phyloP scores from a whole-genome alignment of 768 basidiomycete species.

The Suillus subluteus region DNA sequence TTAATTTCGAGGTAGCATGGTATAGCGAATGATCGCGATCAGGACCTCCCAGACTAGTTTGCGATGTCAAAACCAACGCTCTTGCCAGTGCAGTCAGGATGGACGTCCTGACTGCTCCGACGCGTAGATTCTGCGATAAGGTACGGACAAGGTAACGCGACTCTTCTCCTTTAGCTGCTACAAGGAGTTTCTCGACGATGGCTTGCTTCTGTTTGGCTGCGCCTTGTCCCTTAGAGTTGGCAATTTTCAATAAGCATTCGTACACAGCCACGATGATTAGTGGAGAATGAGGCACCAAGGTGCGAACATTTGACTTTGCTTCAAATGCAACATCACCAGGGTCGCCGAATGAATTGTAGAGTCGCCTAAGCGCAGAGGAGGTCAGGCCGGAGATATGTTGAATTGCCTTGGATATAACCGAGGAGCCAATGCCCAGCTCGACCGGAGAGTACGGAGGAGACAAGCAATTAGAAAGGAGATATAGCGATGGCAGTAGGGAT shows the following conservation, averaged over 20 bases:
- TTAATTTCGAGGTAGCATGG: conserved; percentile 28
- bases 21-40: conserved; percentile 29
- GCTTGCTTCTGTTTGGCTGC: conserved; percentile 77
- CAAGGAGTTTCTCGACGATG: conserved; percentile 79
- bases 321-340: conserved; percentile 87
- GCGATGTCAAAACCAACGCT: conserved; percentile 67
- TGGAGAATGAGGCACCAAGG: conserved; percentile 72
- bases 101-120: conserved; percentile 86
- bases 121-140: conserved; percentile 75
- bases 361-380: conserved; percentile 54
- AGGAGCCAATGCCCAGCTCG: conserved; percentile 71
- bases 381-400: conserved; percentile 73
- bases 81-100: conserved; percentile 81
- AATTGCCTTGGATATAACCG: conserved; percentile 70
- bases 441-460: conserved; percentile 73
- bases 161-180: conserved; percentile 87
- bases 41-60: conserved; percentile 28
- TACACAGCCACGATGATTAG: conserved; percentile 70
- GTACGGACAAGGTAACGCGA: conserved; percentile 80
- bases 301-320: conserved; percentile 77
- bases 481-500: conserved; percentile 76
- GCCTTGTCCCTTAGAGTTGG: conserved; percentile 71
- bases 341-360: conserved; percentile 80
- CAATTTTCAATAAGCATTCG: conserved; percentile 65
- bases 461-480: conserved; percentile 82